Conservation (phyloP, 1,284 basidiomycete species). For the Rhodotorula sp. region DNA sequence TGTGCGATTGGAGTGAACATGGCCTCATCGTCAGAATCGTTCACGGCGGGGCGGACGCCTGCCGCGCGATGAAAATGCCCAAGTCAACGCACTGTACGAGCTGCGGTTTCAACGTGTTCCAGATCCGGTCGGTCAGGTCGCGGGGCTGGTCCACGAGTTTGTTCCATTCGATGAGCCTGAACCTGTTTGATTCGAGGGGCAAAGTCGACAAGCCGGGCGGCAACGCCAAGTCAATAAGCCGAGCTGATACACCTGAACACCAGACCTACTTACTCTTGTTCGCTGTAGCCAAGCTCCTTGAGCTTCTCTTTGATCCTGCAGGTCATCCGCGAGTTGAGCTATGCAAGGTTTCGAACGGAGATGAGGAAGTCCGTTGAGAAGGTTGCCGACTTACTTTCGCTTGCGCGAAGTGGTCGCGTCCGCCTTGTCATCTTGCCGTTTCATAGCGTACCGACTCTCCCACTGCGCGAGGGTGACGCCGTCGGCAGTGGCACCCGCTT, state of each 20-base stretch:
- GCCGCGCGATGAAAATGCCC: no score
- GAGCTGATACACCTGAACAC: neutral
- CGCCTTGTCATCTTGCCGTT: neutral
- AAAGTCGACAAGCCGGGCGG: no score
- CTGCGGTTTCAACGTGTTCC: slow-evolving; percentile 1
- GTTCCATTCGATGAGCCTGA: neutral
- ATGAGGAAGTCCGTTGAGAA: neutral
- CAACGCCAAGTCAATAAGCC: no score
- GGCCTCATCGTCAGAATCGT: no score
- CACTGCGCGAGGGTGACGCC: neutral
- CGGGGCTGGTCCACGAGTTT: neutral
- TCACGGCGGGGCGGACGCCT: no score
- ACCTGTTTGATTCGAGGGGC: no score
- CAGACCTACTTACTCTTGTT: neutral
- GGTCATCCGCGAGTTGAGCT: neutral
- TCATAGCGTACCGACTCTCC: neutral
- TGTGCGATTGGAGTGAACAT: no score
- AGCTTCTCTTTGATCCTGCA: slow-evolving; percentile 27
- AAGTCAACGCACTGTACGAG: neutral
- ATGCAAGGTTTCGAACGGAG: no score
- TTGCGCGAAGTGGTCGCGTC: neutral
- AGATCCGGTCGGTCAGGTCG: slow-evolving; percentile 21
- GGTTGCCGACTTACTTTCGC: neutral
- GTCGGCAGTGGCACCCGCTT: neutral
- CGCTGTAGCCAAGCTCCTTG: slow-evolving; percentile 18